Evolutionary conservation across 352 stramenopile genomes (phyloP).

Genomic region (Globisporangium nunn): DNA sequence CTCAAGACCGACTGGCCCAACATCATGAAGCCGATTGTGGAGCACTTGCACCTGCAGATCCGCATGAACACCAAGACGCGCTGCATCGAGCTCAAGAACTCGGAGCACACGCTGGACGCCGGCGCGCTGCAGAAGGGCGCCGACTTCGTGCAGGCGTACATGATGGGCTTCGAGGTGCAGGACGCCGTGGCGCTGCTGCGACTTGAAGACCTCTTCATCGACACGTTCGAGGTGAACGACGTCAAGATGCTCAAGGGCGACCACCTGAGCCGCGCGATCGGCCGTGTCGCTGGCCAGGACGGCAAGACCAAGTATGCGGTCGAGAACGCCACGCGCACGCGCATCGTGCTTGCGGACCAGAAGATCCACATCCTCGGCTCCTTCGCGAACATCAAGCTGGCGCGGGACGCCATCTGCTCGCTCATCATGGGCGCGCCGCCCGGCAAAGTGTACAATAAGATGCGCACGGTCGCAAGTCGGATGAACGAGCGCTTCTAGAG

Average conservation of each 20-base stretch:
- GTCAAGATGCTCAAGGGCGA: conserved; percentile 97
- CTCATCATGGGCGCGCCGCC: conserved; percentile 96
- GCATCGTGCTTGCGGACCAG: conserved; percentile 98
- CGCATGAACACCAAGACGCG: conserved; percentile 99
- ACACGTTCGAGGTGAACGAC: conserved; percentile 98
- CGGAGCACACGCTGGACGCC: conserved; percentile 89
- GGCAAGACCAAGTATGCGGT: conserved; percentile 99
- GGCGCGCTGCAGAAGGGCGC: conserved; percentile 95
- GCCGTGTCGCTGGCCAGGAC: conserved; percentile 96
- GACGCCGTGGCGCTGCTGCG: conserved; percentile 96
- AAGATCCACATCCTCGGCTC: conserved; percentile 98
- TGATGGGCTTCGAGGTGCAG: conserved; percentile 99
- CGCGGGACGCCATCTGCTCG: conserved; percentile 87
- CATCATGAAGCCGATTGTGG: conserved; percentile 97
- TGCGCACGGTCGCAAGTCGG: conserved; percentile 97
- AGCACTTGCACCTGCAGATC: conserved; percentile 98
- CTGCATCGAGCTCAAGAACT: conserved; percentile 97
- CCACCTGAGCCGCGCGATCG: conserved; percentile 98
- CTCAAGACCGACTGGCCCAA: conserved; percentile 99
- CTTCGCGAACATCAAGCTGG: conserved; percentile 98
- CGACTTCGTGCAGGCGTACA: conserved; percentile 98
- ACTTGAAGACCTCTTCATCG: conserved; percentile 98
- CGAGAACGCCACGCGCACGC: conserved; percentile 98
- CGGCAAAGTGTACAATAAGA: conserved; percentile 99
- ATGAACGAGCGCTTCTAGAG: conserved; percentile 96